phyloP scores from a whole-genome alignment of 441 rosid species.

The Dalechampia spathulata region DNA sequence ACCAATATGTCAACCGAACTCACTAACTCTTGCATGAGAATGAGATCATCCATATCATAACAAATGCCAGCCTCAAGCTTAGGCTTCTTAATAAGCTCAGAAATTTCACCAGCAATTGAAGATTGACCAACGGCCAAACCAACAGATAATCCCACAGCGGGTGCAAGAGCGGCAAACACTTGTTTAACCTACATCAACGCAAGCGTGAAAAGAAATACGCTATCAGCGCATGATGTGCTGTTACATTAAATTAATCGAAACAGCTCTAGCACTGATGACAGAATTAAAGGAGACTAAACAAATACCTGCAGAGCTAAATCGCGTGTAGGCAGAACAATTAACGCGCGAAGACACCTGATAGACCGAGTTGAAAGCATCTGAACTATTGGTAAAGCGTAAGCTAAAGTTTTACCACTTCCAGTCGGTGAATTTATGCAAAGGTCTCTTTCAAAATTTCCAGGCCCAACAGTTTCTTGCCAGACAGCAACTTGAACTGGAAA shows the following conservation, averaged over 20 bases:
- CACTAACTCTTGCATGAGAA: conserved; percentile 39
- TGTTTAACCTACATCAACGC: conserved; percentile 57
- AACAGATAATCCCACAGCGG: conserved; percentile 86
- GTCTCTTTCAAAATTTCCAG: conserved; percentile 80
- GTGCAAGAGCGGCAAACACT: conserved; percentile 85
- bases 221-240: too few relatives aligned
- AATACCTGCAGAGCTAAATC: conserved; percentile 89
- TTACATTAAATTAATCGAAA: too few relatives aligned
- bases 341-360: conserved; percentile 73
- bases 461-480: conserved; percentile 92
- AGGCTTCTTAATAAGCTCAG: conserved; percentile 68
- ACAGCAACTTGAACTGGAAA: conserved; percentile 84
- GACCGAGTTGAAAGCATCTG: conserved; percentile 58
- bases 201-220: neutral
- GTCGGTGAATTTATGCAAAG: conserved; percentile 88
- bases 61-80: conserved; percentile 80
- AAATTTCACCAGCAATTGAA: conserved; percentile 81
- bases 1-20: conserved; percentile 88
- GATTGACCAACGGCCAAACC: conserved; percentile 97
- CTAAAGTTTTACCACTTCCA: conserved; percentile 88
- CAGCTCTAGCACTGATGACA: too few relatives aligned
- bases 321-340: conserved; percentile 86
- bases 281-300: neutral
- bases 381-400: conserved; percentile 87
- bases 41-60: conserved; percentile 60